phyloP scores from a whole-genome alignment of 2,329 filamentous ascomycete genomes.

The Stemphylium lycopersici region DNA sequence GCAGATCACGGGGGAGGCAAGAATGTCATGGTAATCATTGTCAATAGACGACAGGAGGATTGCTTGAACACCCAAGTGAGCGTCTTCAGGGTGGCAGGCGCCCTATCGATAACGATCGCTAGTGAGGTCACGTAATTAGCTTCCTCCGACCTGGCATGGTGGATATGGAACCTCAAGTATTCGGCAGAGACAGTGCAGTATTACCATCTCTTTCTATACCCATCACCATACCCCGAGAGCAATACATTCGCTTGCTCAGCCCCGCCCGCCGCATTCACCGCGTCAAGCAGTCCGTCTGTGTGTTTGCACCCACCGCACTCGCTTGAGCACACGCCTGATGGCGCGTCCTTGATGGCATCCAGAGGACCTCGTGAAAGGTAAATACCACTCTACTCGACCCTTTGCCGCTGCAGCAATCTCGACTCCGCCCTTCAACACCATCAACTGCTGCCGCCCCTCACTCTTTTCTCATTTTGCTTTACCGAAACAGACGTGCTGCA shows the following conservation, averaged over 20 bases:
- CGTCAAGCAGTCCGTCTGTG: slow-evolving; percentile 12
- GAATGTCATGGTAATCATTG: no score
- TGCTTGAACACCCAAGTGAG: no score
- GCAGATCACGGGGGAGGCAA: no score
- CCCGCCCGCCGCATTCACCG: slow-evolving; percentile 10
- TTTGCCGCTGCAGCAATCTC: slow-evolving; percentile 17
- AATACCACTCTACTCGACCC: slow-evolving; percentile 25
- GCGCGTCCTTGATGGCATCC: slow-evolving; percentile 42
- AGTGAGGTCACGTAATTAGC: slow-evolving; percentile 17
- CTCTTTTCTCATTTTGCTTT: slow-evolving; percentile 27
- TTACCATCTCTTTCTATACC: slow-evolving; percentile 18
- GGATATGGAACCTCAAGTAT: slow-evolving; percentile 9
- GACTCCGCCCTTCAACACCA: slow-evolving; percentile 1
- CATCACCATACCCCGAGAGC: slow-evolving; percentile 12
- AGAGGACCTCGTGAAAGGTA: slow-evolving; percentile 34
- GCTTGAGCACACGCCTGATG: slow-evolving; percentile 49
- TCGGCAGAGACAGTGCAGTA: slow-evolving; percentile 11
- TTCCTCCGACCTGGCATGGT: slow-evolving; percentile 8
- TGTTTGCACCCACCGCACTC: slow-evolving; percentile 40
- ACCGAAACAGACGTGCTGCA: slow-evolving; percentile 34
- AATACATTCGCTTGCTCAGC: slow-evolving; percentile 16
- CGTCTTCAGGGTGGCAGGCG: background rate
- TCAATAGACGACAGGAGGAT: no score
- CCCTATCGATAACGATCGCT: slow-evolving; percentile 12
- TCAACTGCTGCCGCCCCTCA: slow-evolving; percentile 20